Conservation (phyloP, 208 protist species). For the Trypanosoma avium region DNA sequence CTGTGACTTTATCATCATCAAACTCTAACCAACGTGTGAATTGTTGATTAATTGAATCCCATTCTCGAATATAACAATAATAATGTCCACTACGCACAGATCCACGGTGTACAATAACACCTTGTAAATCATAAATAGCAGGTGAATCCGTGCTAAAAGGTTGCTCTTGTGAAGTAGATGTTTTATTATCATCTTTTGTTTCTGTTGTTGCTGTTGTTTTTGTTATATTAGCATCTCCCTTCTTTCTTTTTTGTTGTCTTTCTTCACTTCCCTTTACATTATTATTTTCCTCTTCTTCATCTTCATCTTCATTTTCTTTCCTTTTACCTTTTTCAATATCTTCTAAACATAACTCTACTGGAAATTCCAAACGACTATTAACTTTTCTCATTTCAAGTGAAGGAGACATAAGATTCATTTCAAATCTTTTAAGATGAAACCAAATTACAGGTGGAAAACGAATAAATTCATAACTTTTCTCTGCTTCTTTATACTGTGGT, state of each 20-base stretch:
- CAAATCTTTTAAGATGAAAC: slow-evolving; percentile 92
- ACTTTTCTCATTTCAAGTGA: slow-evolving; percentile 85
- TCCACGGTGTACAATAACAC: slow-evolving; percentile 88
- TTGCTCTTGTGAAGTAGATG: no score
- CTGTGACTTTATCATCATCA: slow-evolving; percentile 74
- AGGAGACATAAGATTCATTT: slow-evolving; percentile 82
- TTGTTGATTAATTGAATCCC: slow-evolving; percentile 44
- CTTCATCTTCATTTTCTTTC: not conserved
- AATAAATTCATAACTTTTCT: slow-evolving; percentile 76
- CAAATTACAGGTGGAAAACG: slow-evolving; percentile 85
- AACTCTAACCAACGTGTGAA: slow-evolving; percentile 85
- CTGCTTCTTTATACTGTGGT: slow-evolving; percentile 85
- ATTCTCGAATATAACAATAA: slow-evolving; percentile 88
- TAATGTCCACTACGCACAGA: slow-evolving; percentile 90
- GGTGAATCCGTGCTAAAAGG: slow-evolving; percentile 52
- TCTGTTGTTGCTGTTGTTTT: no score
- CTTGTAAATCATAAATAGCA: slow-evolving; percentile 83
- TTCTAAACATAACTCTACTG: slow-evolving; percentile 61
- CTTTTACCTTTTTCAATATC: slow-evolving; percentile 56
- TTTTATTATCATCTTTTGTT: no score
- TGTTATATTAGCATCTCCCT: not conserved
- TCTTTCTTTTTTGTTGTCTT: not conserved
- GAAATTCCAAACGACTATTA: slow-evolving; percentile 77
- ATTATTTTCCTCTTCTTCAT: not conserved
- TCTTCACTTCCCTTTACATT: not conserved